A percentile compares a stretch with the other conserved stretches of the same genome.
Evolutionary conservation across 495 filamentous ascomycete species (phyloP).

Genomic region (Delitschia confertaspora): DNA sequence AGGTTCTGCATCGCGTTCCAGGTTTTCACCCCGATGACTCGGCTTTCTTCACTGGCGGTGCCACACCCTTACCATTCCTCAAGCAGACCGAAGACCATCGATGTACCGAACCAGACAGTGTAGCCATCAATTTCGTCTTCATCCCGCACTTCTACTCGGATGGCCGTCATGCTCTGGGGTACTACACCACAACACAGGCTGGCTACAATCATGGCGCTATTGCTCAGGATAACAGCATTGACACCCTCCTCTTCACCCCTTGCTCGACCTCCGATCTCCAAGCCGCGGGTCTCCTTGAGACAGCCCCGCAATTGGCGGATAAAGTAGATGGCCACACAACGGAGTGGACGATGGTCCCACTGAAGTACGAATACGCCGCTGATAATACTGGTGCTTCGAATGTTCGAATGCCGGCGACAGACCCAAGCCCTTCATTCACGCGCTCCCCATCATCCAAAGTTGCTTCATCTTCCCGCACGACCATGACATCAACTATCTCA

Average conservation of each 20-base stretch:
- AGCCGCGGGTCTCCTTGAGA: too few species aligned
- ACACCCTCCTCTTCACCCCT: conserved; percentile 4
- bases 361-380: too few species aligned
- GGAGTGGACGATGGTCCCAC: too few species aligned
- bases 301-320: too few species aligned
- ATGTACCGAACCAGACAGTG: background rate
- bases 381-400: too few species aligned
- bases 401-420: too few species aligned
- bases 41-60: background rate
- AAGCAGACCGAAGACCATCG: background rate
- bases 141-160: conserved; percentile 7
- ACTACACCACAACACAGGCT: background rate
- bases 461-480: too few species aligned
- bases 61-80: background rate
- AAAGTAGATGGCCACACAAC: too few species aligned
- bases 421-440: too few species aligned
- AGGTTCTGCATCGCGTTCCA: conserved; percentile 6
- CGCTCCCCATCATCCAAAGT: too few species aligned
- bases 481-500: too few species aligned
- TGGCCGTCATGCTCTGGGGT: conserved; percentile 5
- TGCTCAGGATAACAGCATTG: too few species aligned
- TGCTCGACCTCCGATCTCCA: background rate
- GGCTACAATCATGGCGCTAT: background rate
- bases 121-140: conserved; percentile 2
- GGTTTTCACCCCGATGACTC: background rate